Base-by-base conservation (phyloP, 78 protist genomes). In the Speleostelium caveatum region DNA sequence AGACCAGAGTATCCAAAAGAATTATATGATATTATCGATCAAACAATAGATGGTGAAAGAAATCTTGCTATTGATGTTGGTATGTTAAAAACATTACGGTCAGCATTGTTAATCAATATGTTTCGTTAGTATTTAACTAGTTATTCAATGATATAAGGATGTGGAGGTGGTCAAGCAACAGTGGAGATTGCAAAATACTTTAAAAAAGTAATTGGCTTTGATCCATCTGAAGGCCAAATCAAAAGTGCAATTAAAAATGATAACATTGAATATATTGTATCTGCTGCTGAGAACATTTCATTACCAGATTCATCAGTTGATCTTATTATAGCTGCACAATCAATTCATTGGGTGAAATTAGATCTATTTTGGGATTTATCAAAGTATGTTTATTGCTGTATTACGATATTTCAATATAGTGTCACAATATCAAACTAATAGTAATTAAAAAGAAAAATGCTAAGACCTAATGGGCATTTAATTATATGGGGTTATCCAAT, bases 81-180 rank as follows among this genome's bases (percentile, higher is more conserved):
- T n/a, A n/a, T n/a, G n/a, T n/a, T n/a, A n/a, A n/a, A n/a, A n/a
- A n/a, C n/a, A n/a, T n/a, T n/a, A n/a, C n/a, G n/a, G n/a, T n/a
- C n/a, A n/a, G n/a, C n/a, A n/a, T n/a, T n/a, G n/a, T n/a, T n/a
- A n/a, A n/a, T n/a, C n/a, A n/a, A n/a, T n/a, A n/a, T n/a, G n/a
- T n/a, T n/a, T n/a, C n/a, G n/a, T n/a, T n/a, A n/a, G n/a, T n/a
- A n/a, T n/a, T n/a, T n/a, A n/a, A n/a, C n/a, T n/a, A n/a, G n/a
- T n/a, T n/a, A n/a, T n/a, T n/a, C n/a, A n/a, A n/a, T n/a, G n/a
- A n/a, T n/a, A n/a, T n/a, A n/a, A n/a, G n/a, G 80, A 5, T 71
- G 72, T 59, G 91, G 91, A 26, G 28, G 16, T 59, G 91, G 91
- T 28, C 91, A 83, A 69, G 77, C 80, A 28, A 69, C 91, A 3